Evolutionary conservation across 2,329 filamentous ascomycete species (phyloP).

Genomic region (Pseudogymnoascus sp.): DNA sequence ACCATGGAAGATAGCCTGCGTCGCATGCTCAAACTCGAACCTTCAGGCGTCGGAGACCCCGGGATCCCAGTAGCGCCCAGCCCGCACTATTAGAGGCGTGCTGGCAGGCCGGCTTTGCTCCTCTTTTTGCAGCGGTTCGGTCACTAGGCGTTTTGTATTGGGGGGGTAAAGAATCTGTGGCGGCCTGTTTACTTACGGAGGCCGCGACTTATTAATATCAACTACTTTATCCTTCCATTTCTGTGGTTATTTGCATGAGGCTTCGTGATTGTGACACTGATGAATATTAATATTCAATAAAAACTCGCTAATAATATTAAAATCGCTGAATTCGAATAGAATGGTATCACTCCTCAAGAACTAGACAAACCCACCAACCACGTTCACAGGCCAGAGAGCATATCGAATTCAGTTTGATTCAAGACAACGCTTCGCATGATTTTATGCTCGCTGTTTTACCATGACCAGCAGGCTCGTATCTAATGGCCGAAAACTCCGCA

Average conservation of each 20-base stretch:
- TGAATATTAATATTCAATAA: neutral
- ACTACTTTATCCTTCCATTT: conserved; percentile 1
- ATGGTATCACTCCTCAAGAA: neutral
- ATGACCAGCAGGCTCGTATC: neutral
- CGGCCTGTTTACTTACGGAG: neutral
- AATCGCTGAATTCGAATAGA: neutral
- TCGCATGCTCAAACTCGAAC: conserved; percentile 27
- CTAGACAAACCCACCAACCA: neutral
- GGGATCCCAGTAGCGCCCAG: neutral
- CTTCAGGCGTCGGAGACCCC: conserved; percentile 14
- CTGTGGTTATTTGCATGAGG: neutral
- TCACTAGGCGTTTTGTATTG: conserved; percentile 1
- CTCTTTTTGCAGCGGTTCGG: neutral
- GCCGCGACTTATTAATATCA: neutral
- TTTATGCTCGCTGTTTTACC: neutral
- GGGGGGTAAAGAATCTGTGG: neutral
- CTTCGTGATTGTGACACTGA: neutral
- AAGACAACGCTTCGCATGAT: neutral
- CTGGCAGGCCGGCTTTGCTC: neutral
- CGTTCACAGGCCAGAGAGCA: neutral
- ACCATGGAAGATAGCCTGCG: conserved; percentile 30
- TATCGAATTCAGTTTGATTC: neutral
- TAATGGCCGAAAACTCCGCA: neutral
- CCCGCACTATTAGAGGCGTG: neutral
- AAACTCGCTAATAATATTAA: neutral